Evolutionary conservation across 345 rosid genomes (phyloP).

Genomic region (Eucalyptus shirleyi): DNA sequence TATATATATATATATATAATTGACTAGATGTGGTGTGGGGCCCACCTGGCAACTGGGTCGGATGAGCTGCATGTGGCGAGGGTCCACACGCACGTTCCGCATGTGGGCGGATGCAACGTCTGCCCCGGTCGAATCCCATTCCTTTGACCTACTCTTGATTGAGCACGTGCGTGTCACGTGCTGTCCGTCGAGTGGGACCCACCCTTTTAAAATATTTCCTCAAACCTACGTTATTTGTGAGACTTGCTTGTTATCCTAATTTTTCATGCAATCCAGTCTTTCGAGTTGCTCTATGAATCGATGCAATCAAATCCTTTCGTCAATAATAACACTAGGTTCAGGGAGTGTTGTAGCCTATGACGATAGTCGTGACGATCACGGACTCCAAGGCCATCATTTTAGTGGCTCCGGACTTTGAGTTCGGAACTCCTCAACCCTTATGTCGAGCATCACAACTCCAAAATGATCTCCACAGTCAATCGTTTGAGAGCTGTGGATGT

Average conservation of each 20-base stretch:
- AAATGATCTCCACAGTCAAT: rapidly evolving
- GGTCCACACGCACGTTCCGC: background rate
- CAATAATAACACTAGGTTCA: too few species aligned
- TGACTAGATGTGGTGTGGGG: background rate
- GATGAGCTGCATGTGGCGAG: background rate
- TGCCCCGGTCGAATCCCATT: background rate
- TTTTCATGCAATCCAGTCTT: too few species aligned
- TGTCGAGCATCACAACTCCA: background rate
- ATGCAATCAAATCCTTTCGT: background rate
- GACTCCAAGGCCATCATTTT: background rate
- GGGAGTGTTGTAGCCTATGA: too few species aligned
- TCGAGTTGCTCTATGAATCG: too few species aligned
- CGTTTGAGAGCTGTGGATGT: background rate
- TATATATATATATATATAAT: too few species aligned
- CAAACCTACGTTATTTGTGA: too few species aligned
- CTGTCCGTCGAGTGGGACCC: background rate
- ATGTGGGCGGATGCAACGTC: background rate
- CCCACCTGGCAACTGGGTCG: background rate
- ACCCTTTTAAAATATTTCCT: too few species aligned
- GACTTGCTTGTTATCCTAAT: too few species aligned
- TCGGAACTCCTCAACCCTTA: too few species aligned
- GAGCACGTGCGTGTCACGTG: background rate
- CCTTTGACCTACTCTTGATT: background rate
- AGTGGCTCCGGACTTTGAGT: too few species aligned
- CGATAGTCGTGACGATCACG: rapidly evolving